Base-by-base conservation (phyloP, 2,329 filamentous ascomycete genomes). In the Xylariaceae sp. region DNA sequence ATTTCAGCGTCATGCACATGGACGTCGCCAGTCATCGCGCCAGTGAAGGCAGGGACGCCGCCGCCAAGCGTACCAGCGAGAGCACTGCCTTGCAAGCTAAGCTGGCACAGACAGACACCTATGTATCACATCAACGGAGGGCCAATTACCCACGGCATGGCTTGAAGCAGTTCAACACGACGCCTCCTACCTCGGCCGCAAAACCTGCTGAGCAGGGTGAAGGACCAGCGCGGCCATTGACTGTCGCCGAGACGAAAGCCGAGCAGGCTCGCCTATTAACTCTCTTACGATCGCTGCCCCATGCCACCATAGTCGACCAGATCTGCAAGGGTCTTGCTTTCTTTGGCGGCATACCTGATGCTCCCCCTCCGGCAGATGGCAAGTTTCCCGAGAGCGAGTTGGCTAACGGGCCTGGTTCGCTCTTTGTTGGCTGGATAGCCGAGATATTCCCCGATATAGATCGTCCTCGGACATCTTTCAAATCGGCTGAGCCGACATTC, bases 1-100 rank as follows among this genome's bases (percentile, higher is more conserved):
- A 81, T 53, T 84, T 84, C 59, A 69, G 72, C 37, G 77, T 83
- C 33, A 81, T 84, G 73, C 77, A 82, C 45, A 81, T 84, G 68
- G 72, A 75, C 25, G 67, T 78, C 21, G 57, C 59, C 19, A 67
- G 66, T 45, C 69, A 65, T 58, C 64, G 67, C 50, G 70, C 73
- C 46, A 70, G 72, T 32, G 66, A 73, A 40, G 68, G 73, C 33
- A 68, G 76, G 38, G 71, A 76, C 57, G 73, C 74, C 41, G 73
- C 77, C 37, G 79, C 79, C 5, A 80, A 82, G 60, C 74, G 77
- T 40, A 76, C 78, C 11, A 84, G 80, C 56, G 79, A 84, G 59
- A 76, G 71, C 54, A 83, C 80, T 11, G 77, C 75, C 37, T 69
- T 76, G 42, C 77, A 79, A 33, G 80, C 80, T 27, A 76, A 70